These are phyloP conservation scores for Solanum medicagineum DNA, from an alignment of 257 asterid genomes.

Conservation along the genomic window DNA sequence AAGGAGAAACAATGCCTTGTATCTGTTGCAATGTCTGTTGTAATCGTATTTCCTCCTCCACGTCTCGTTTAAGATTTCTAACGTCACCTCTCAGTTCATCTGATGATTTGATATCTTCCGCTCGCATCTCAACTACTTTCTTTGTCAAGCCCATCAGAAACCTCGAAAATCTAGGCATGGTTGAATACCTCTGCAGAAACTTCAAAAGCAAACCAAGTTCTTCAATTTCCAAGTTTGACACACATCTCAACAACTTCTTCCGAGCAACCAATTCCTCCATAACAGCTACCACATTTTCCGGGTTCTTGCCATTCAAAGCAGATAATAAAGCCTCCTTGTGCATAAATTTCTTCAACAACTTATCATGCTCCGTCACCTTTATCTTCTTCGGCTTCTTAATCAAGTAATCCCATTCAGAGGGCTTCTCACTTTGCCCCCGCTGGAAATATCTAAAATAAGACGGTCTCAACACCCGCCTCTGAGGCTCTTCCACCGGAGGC, in stretches of 20 bases:
- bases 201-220: constrained; percentile 59
- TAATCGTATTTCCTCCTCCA: constrained; percentile 72
- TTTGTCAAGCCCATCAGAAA: constrained; percentile 38
- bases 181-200: constrained; percentile 64
- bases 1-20: constrained; percentile 73
- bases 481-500: constrained; percentile 29
- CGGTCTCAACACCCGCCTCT: constrained; percentile 52
- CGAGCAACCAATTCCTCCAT: constrained; percentile 89
- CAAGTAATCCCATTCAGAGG: constrained; percentile 57
- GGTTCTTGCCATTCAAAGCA: constrained; percentile 46
- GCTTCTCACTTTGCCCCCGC: constrained; percentile 73
- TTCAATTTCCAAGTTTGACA: constrained; percentile 47
- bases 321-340: constrained; percentile 75
- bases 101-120: constrained; percentile 48
- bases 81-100: constrained; percentile 32
- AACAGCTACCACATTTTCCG: constrained; percentile 66
- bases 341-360: constrained; percentile 66
- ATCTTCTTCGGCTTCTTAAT: constrained; percentile 52
- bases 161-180: constrained; percentile 62
- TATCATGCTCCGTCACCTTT: constrained; percentile 67
- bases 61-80: constrained; percentile 72
- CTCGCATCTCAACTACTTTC: constrained; percentile 64
- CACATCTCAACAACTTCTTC: constrained; percentile 57
- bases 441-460: constrained; percentile 72
- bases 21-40: constrained; percentile 67